A percentile compares a stretch with the other conserved stretches of the same genome.
Conservation (phyloP, 2,329 filamentous ascomycete species). For the Trichoderma sp. region DNA sequence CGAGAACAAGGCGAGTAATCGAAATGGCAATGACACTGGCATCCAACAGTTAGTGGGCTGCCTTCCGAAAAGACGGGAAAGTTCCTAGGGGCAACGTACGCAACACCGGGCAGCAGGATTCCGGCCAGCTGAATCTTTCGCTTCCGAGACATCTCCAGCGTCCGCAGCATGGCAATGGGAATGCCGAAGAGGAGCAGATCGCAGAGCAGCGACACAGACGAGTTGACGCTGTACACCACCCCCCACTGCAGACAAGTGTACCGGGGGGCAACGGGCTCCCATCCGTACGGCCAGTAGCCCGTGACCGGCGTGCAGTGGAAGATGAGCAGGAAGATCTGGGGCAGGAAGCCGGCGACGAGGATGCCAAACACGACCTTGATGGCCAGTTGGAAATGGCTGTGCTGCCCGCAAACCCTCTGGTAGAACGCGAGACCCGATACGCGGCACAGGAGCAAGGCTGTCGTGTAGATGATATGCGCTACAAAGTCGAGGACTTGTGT, state of each 20-base stretch:
- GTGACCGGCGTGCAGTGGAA: slow-evolving; percentile 57
- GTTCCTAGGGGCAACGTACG: slow-evolving; percentile 40
- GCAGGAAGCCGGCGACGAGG: slow-evolving; percentile 48
- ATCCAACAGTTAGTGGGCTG: neutral
- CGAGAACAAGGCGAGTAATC: slow-evolving; percentile 49
- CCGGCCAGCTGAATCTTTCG: slow-evolving; percentile 51
- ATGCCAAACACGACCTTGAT: slow-evolving; percentile 44
- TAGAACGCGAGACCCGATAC: slow-evolving; percentile 57
- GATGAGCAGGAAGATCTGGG: slow-evolving; percentile 53
- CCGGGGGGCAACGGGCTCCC: slow-evolving; percentile 44
- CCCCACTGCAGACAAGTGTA: slow-evolving; percentile 55
- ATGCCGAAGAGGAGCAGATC: slow-evolving; percentile 55
- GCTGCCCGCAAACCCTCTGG: slow-evolving; percentile 47
- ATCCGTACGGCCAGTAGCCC: slow-evolving; percentile 54
- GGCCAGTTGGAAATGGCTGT: slow-evolving; percentile 41
- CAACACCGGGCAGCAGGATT: slow-evolving; percentile 53
- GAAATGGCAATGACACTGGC: slow-evolving; percentile 54
- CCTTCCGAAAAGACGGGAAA: too few relatives aligned
- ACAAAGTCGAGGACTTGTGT: slow-evolving; percentile 53
- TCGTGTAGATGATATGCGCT: slow-evolving; percentile 56
- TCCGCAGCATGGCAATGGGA: slow-evolving; percentile 51
- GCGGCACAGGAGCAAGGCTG: slow-evolving; percentile 52
- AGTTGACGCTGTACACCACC: slow-evolving; percentile 55
- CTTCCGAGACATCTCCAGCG: slow-evolving; percentile 47
- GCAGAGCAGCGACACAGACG: slow-evolving; percentile 51